Percentiles rank a stretch among this genome's conserved stretches.
Conservation (phyloP, 2,329 filamentous ascomycete species). For the Penicillium nordicum region DNA sequence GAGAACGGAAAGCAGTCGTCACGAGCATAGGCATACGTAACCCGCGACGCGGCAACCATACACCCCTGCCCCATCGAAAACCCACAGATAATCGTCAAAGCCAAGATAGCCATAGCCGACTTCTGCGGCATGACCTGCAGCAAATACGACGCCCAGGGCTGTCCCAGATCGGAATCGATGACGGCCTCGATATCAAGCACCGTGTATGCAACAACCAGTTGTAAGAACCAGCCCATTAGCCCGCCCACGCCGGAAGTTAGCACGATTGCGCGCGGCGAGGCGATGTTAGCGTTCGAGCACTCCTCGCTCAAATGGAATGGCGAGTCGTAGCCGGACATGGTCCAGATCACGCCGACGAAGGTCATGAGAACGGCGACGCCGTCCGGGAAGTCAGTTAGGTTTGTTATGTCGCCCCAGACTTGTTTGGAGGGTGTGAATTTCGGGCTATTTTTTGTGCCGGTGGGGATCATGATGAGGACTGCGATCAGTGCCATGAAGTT, state of each 20-base stretch:
- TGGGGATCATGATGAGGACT: constrained; percentile 66
- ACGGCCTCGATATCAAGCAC: constrained; percentile 60
- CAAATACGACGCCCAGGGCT: constrained; percentile 68
- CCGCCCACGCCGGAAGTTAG: constrained; percentile 66
- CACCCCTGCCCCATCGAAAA: constrained; percentile 72
- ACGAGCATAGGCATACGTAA: constrained; percentile 70
- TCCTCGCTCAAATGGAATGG: constrained; percentile 73
- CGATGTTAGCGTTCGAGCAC: constrained; percentile 68
- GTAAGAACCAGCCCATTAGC: constrained; percentile 68
- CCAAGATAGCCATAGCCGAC: constrained; percentile 60
- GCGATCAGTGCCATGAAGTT: constrained; percentile 66
- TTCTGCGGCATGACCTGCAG: constrained; percentile 62
- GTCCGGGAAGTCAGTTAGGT: constrained; percentile 64
- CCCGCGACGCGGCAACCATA: constrained; percentile 65
- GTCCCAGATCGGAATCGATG: constrained; percentile 60
- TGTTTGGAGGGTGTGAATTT: constrained; percentile 56
- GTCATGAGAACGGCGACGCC: constrained; percentile 68
- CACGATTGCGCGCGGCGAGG: constrained; percentile 68
- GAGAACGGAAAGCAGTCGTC: constrained; percentile 67
- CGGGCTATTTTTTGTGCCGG: constrained; percentile 55
- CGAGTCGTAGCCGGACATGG: constrained; percentile 64
- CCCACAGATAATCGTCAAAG: constrained; percentile 64
- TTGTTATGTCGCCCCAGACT: constrained; percentile 65
- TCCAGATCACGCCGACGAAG: constrained; percentile 69
- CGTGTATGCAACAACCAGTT: constrained; percentile 70